Percentiles rank a stretch among this genome's conserved stretches.
phyloP scores from a whole-genome alignment of 1,139 yeast genomes.

The Debaryomyces nepalensis region DNA sequence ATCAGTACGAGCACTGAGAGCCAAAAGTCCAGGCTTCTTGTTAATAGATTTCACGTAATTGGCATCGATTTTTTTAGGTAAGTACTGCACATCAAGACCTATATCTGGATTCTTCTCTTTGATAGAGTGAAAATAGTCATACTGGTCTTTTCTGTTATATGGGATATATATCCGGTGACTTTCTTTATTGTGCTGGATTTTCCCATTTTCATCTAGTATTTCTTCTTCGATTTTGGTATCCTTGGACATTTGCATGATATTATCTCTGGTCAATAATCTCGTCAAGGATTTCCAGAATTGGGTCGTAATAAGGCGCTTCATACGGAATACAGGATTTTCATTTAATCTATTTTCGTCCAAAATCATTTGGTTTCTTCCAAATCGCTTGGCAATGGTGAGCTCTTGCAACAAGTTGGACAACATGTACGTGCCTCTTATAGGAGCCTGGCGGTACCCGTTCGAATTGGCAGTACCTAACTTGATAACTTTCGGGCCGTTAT shows the following conservation, averaged over 20 bases:
- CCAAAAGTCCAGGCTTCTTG: conserved; percentile 82
- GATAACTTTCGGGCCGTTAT: conserved; percentile 88
- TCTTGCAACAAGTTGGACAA: conserved; percentile 87
- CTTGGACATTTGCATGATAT: conserved; percentile 70
- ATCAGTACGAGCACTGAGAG: conserved; percentile 68
- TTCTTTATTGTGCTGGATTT: conserved; percentile 34
- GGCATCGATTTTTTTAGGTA: conserved; percentile 65
- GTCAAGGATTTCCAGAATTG: conserved; percentile 86
- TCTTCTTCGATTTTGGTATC: conserved; percentile 79
- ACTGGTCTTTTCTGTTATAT: conserved; percentile 68
- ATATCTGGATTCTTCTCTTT: conserved; percentile 60
- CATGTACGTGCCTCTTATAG: conserved; percentile 90
- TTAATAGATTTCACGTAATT: conserved; percentile 78
- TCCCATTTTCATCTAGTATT: conserved; percentile 44
- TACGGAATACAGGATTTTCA: conserved; percentile 85
- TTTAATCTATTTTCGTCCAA: conserved; percentile 82
- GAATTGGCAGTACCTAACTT: conserved; percentile 85
- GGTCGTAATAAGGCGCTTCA: conserved; percentile 73
- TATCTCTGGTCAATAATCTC: conserved; percentile 65
- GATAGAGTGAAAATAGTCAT: conserved; percentile 63
- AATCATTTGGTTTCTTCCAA: conserved; percentile 76
- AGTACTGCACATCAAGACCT: conserved; percentile 73
- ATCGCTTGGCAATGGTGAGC: conserved; percentile 80
- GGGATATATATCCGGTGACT: conserved; percentile 84
- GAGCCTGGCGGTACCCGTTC: conserved; percentile 73